These are phyloP conservation scores for Marasmius tenuissimus DNA, from an alignment of 1,284 basidiomycete species.

Conservation along the genomic window DNA sequence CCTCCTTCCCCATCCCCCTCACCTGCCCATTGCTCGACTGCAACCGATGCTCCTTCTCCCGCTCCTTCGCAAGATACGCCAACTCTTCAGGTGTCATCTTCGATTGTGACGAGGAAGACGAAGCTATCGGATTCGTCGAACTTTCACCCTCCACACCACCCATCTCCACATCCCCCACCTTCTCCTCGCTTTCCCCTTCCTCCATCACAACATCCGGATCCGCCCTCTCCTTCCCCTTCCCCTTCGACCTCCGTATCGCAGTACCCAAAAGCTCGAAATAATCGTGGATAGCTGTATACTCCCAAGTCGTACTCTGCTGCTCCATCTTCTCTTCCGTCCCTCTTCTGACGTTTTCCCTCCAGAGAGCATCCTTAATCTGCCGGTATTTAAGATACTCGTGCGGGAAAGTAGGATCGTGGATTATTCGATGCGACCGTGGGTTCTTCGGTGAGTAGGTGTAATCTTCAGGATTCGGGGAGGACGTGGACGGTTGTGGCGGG, in stretches of 20 bases:
- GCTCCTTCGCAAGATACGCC: constrained; percentile 49
- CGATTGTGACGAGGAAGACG: background rate
- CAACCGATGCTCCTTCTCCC: constrained; percentile 46
- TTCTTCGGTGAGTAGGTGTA: constrained; percentile 36
- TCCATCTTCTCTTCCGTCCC: background rate
- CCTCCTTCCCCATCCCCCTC: constrained; percentile 64
- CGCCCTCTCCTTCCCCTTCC: constrained; percentile 2
- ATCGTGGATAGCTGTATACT: background rate
- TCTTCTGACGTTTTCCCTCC: background rate
- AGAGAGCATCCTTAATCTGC: background rate
- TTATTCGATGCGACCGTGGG: constrained; percentile 50
- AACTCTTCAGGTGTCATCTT: background rate
- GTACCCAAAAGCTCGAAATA: background rate
- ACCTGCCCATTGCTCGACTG: constrained; percentile 31
- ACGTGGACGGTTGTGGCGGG: background rate
- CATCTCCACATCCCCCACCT: constrained; percentile 60
- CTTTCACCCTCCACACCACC: constrained; percentile 57
- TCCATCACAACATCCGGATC: constrained; percentile 43
- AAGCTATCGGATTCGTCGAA: constrained; percentile 28
- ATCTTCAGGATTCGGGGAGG: background rate
- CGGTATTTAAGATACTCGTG: background rate
- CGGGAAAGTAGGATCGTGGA: constrained; percentile 56
- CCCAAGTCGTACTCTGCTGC: background rate
- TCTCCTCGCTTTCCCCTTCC: constrained; percentile 18
- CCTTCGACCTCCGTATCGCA: background rate